Evolutionary conservation across 441 rosid genomes (phyloP), one percentile per base, ranked within the genome.

Genomic region (Bocquillonia castaneifolia): DNA sequence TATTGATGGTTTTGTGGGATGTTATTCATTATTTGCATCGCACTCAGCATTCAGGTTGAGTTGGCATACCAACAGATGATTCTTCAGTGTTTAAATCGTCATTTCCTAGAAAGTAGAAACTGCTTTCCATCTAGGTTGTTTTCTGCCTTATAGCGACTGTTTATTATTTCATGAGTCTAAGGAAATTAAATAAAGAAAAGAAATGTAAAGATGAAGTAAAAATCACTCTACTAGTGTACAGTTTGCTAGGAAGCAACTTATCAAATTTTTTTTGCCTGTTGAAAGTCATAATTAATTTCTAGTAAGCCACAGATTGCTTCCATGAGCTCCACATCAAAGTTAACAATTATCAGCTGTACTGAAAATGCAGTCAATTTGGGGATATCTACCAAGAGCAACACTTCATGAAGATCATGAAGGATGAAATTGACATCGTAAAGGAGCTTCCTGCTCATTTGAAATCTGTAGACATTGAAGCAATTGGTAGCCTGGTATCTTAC

Each of bases 351-450:
- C 31, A n/a, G 60, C 51, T 69, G 23, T 51, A 63, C 36, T 57
- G 75, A 54, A 74, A 72, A n/a, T 69, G 82, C 89, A 91, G 97
- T 82, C 97, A 88, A 70, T 89, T 91, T 70, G 86, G 91, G 61
- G 91, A 93, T 70, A 86, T 93, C 67, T 93, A 91, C 75, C 92
- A 89, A 58, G 96, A 85, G 57, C 84, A 91, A n/a, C 76, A 60
- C 69, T 89, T 93, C 55, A 69, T 91, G 51, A 71, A 81, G 44
- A 65, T 73, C 59, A 74, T 93, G 80, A 77, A 84, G 79, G 84
- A 87, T 56, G 97, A 89, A 6, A 67, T 93, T 59, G 48, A 82
- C 58, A 82, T 89, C 42, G 84, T 88, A 50, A 93, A 87, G 74
- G 89, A 91, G 60, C 95, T 93, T 72, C 97, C 97, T 58, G 69